Conservation (phyloP, 768 basidiomycete genomes). For the Polyporus arcularius region DNA sequence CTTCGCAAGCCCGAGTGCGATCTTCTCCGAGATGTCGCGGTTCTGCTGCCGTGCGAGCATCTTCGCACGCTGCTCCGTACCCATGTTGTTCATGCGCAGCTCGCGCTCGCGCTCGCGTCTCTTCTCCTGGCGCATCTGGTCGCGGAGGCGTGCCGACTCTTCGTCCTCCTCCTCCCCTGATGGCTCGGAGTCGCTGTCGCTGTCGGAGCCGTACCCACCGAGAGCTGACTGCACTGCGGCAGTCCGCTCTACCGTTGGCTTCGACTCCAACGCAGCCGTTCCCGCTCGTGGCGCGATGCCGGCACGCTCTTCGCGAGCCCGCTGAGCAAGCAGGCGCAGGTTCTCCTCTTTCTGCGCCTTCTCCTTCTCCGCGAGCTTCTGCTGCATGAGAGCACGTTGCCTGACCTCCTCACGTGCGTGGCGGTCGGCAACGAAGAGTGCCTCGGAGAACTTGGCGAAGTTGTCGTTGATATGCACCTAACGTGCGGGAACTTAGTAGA, state of each 20-base stretch:
- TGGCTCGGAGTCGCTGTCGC: constrained; percentile 58
- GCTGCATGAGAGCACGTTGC: constrained; percentile 96
- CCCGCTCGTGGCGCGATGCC: constrained; percentile 54
- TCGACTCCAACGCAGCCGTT: constrained; percentile 32
- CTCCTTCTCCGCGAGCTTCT: constrained; percentile 95
- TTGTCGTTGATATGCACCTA: constrained; percentile 98
- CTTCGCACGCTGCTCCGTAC: constrained; percentile 93
- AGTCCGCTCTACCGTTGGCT: constrained; percentile 66
- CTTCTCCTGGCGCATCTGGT: constrained; percentile 90
- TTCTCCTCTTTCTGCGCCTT: constrained; percentile 97
- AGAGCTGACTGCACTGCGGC: constrained; percentile 75
- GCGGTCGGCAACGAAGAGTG: constrained; percentile 91
- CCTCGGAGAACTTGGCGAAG: constrained; percentile 98
- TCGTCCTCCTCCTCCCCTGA: constrained; percentile 65
- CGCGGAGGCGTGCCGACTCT: constrained; percentile 83
- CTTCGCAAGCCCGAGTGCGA: constrained; percentile 96
- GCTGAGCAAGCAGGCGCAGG: constrained; percentile 89
- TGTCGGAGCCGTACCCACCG: constrained; percentile 85
- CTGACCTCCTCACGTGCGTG: constrained; percentile 98
- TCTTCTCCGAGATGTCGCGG: constrained; percentile 98
- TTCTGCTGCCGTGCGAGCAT: constrained; percentile 95
- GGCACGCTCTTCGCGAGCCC: constrained; percentile 91
- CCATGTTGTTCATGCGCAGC: constrained; percentile 99
- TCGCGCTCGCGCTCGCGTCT: constrained; percentile 93
- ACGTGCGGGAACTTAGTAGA: not conserved